Percentiles rank a stretch among this genome's conserved stretches.
Conservation (phyloP, 2,329 filamentous ascomycete species). For the Rachicladosporium sp. region DNA sequence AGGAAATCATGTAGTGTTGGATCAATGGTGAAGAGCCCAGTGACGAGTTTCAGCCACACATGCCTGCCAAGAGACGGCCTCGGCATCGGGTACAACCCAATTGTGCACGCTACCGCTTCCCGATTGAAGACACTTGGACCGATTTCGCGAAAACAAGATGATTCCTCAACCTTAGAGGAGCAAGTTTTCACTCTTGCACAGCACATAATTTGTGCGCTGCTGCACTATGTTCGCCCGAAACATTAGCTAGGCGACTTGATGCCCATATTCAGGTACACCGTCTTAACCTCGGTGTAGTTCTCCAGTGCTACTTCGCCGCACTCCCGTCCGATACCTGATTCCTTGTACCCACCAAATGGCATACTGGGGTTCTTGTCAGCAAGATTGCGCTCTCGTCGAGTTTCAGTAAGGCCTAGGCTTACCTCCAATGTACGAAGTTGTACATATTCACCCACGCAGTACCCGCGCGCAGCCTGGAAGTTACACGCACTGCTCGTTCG, state of each 20-base stretch:
- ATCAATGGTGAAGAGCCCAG: no score
- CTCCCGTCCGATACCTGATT: slow-evolving; percentile 25
- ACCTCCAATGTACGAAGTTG: slow-evolving; percentile 27
- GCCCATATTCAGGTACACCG: slow-evolving; percentile 12
- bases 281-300: slow-evolving; percentile 10
- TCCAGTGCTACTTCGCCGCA: slow-evolving; percentile 12
- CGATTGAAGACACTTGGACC: no score
- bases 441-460: slow-evolving; percentile 35
- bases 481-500: slow-evolving; percentile 29
- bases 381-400: background rate
- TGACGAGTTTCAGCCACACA: no score
- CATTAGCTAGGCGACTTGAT: background rate
- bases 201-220: no score
- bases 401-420: slow-evolving; percentile 6
- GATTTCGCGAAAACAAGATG: no score
- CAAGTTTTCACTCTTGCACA: no score
- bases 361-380: slow-evolving; percentile 1
- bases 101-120: no score
- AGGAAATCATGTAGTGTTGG: no score
- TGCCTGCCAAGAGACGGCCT: no score
- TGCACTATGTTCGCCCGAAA: no score
- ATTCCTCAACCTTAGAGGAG: no score
- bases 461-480: slow-evolving; percentile 29
- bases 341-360: slow-evolving; percentile 27
- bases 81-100: no score